Base-by-base conservation (phyloP, 306 rosid genomes). In the Astragalus membranaceus region DNA sequence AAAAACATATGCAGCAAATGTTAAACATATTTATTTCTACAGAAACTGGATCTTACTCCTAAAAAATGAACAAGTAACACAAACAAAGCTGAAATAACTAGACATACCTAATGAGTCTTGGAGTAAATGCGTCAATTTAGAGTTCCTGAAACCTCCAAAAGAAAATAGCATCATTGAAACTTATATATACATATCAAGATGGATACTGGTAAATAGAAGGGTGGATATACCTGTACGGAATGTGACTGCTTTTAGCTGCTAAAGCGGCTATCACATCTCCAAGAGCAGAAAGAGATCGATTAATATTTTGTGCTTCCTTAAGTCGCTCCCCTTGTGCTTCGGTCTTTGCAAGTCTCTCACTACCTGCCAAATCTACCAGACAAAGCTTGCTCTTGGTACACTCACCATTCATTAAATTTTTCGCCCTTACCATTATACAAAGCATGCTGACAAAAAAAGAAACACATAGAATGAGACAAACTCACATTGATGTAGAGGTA, bases 331-430 rank as follows among this genome's bases (percentile, higher is more conserved):
- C 96, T 77, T 91, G 92, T 44, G 68, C 92, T 2, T 88, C 92
- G 67, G 97, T 91, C 86, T 88, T 91, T 16, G 91, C 91, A 64
- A 91, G 89, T 79, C 97, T 91, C 84, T 91, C 97, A 56, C 97
- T 91, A 58, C 97, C 97, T 47, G 96, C 96, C 87, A 91, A 87
- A 83, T 91, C 92, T 69, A 88, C 97, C 54, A 91, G 90, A 92
- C 97, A 91, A 53, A 91, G 97, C 85, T 85, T 91, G 91, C 97
- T 91, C 78, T 81, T 87, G 66, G 92, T 91, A 66, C 91, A 82
- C 67, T 87, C 97, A 0, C 91, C 89, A 70, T 39, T 91, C 78
- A 88, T 58, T 84, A 88, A 80, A 78, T 91, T 88, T 86, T 91
- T 91, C 35, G 96, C 73, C 71, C 62, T 91, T 51, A 91, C 92